phyloP scores from a whole-genome alignment of 2,329 filamentous ascomycete genomes.

The Neofusicoccum laricinum region DNA sequence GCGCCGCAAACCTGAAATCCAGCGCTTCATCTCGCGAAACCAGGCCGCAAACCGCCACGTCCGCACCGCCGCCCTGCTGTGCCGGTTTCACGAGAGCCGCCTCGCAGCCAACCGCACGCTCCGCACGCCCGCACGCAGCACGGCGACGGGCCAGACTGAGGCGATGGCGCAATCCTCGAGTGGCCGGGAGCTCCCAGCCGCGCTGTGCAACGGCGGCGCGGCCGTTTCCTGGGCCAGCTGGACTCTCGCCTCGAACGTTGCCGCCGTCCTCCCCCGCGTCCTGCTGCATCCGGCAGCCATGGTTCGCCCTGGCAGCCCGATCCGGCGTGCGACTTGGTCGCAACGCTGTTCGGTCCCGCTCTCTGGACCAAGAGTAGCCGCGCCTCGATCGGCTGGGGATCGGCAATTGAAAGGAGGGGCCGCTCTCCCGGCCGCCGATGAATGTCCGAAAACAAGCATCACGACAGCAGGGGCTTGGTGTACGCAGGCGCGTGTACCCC shows the following conservation, averaged over 20 bases:
- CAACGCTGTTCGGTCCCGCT: neutral
- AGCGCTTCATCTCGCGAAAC: too few relatives aligned
- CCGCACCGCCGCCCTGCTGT: too few relatives aligned
- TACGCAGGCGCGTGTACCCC: neutral
- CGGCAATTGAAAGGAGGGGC: neutral
- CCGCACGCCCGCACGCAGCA: too few relatives aligned
- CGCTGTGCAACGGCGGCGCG: neutral
- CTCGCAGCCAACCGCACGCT: neutral
- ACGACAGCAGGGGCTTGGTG: neutral
- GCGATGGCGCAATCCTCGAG: neutral
- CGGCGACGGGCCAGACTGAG: neutral
- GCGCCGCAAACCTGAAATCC: neutral
- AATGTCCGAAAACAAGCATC: neutral
- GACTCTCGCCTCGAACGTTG: neutral
- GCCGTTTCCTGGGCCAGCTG: neutral
- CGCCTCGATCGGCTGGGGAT: neutral
- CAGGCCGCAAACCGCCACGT: too few relatives aligned
- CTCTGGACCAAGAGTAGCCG: neutral
- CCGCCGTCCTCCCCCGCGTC: neutral
- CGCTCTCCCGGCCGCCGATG: neutral
- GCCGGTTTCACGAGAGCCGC: neutral
- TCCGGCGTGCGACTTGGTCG: neutral
- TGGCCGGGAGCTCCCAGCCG: neutral
- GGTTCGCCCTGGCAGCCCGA: neutral
- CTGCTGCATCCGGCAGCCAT: constrained; percentile 4